Conservation (phyloP, 169 alveolate species). For the Amoebophrya sp. region DNA sequence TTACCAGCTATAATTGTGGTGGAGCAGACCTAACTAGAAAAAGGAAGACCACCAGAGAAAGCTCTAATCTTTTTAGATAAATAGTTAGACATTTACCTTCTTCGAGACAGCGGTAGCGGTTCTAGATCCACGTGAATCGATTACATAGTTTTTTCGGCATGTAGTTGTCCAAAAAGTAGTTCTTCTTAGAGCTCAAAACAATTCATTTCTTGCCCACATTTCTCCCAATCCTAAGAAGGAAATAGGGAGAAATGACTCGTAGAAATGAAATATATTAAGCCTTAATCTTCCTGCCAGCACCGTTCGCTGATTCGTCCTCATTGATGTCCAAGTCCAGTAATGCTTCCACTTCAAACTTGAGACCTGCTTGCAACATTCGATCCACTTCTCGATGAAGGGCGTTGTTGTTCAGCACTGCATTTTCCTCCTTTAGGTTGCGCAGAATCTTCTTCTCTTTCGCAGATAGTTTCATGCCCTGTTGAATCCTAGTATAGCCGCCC, state of each 20-base stretch:
- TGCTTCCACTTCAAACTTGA: neutral
- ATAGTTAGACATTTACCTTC: neutral
- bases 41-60: no score
- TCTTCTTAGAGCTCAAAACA: neutral
- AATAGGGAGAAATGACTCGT: no score
- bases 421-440: neutral
- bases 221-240: no score
- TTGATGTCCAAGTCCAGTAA: neutral
- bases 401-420: neutral
- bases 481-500: no score
- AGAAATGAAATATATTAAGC: no score
- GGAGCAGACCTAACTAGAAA: no score
- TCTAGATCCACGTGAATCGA: neutral
- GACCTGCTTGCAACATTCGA: neutral
- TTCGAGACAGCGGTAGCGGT: neutral
- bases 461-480: no score
- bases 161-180: neutral
- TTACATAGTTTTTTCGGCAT: neutral
- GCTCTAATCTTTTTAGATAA: no score
- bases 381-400: neutral
- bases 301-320: no score
- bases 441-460: neutral
- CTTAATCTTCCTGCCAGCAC: no score
- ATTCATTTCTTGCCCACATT: neutral
- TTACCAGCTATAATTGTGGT: no score